A percentile compares a stretch with the other conserved stretches of the same genome.
Conservation (phyloP, 164 flowering plant genomes). For the Aristolochia contorta region DNA sequence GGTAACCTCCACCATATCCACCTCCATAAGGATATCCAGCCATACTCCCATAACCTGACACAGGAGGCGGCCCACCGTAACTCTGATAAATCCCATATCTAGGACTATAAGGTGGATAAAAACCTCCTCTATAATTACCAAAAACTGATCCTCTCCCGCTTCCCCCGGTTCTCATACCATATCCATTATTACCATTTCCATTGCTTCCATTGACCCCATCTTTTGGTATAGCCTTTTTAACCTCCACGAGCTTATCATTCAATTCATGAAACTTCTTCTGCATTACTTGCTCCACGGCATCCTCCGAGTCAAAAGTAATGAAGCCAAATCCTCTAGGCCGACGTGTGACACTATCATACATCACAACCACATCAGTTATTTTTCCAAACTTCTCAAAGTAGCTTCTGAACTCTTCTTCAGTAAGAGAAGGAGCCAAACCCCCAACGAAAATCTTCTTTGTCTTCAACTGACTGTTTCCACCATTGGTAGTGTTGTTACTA, state of each 20-base stretch:
- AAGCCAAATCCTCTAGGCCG: slow-evolving; percentile 78
- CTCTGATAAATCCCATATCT: slow-evolving; percentile 11
- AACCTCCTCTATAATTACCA: slow-evolving; percentile 4
- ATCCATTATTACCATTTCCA: neutral
- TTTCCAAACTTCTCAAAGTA: slow-evolving; percentile 62
- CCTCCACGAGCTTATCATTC: slow-evolving; percentile 57
- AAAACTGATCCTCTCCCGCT: slow-evolving; percentile 6
- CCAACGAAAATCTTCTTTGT: slow-evolving; percentile 78
- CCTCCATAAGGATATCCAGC: slow-evolving; percentile 3
- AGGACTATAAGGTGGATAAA: slow-evolving; percentile 8
- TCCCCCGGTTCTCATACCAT: neutral
- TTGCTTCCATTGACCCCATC: slow-evolving; percentile 9
- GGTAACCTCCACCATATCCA: slow-evolving; percentile 3
- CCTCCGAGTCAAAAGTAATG: slow-evolving; percentile 62
- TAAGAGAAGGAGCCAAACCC: slow-evolving; percentile 52
- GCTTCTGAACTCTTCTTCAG: slow-evolving; percentile 46
- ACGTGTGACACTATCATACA: slow-evolving; percentile 49
- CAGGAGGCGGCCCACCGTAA: slow-evolving; percentile 5
- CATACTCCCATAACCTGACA: slow-evolving; percentile 7
- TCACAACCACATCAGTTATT: slow-evolving; percentile 59
- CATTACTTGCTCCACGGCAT: slow-evolving; percentile 56
- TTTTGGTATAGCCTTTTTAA: slow-evolving; percentile 72
- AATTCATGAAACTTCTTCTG: slow-evolving; percentile 45
- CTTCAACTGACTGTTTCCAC: slow-evolving; percentile 24
- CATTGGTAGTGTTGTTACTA: slow-evolving; percentile 16